Conservation (phyloP, 2,329 filamentous ascomycete species). For the Ceratocystis harringtonii region DNA sequence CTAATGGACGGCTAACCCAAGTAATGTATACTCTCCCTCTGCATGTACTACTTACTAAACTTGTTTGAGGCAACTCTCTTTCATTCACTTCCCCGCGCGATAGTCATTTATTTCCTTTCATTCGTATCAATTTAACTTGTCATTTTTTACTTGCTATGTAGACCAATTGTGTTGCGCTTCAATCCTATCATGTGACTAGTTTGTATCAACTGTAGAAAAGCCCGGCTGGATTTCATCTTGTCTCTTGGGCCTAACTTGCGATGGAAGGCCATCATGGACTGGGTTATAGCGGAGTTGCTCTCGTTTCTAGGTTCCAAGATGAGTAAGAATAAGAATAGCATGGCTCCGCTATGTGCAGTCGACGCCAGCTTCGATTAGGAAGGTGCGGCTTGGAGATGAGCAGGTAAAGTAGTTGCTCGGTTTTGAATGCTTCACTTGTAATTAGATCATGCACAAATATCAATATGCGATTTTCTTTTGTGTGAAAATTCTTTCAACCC, state of each 20-base stretch:
- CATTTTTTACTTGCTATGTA: no score
- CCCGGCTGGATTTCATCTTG: no score
- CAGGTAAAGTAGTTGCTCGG: background rate
- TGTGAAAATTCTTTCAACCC: background rate
- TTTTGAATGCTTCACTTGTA: background rate
- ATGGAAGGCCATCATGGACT: no score
- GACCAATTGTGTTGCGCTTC: no score
- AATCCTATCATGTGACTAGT: no score
- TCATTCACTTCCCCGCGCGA: no score
- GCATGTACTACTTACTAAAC: background rate
- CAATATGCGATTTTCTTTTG: background rate
- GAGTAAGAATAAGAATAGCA: background rate
- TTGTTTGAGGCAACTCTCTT: background rate
- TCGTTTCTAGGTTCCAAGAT: background rate
- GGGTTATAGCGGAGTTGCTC: background rate
- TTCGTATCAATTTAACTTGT: no score
- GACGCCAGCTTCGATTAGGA: background rate
- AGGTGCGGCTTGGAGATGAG: background rate
- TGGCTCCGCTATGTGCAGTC: background rate
- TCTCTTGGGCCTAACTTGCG: no score
- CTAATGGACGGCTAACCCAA: constrained; percentile 2
- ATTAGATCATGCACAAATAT: background rate
- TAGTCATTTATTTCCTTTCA: no score
- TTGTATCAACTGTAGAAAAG: no score
- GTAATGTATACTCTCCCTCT: constrained; percentile 1